These are phyloP conservation scores for Farysia itapuensis DNA, from an alignment of 1,284 basidiomycete species.

Conservation along the genomic window DNA sequence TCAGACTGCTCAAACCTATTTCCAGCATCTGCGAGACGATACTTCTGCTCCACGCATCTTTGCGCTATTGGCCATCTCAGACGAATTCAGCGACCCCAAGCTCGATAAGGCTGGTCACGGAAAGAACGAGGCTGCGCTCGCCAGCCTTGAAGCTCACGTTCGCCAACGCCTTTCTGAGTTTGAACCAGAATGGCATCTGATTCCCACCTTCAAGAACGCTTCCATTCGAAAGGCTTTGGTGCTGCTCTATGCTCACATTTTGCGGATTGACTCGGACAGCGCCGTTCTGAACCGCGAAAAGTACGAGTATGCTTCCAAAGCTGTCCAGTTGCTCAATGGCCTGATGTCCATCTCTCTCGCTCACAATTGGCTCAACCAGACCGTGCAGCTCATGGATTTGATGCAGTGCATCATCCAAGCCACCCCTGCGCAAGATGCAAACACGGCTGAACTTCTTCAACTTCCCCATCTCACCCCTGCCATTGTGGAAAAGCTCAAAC, in stretches of 20 bases:
- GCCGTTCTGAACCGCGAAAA: slow-evolving; percentile 28
- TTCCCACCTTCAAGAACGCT: slow-evolving; percentile 35
- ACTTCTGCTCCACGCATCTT: slow-evolving; percentile 76
- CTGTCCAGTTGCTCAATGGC: slow-evolving; percentile 70
- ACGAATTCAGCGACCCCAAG: slow-evolving; percentile 67
- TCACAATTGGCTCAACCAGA: slow-evolving; percentile 87
- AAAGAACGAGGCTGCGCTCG: slow-evolving; percentile 38
- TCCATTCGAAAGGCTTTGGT: slow-evolving; percentile 48
- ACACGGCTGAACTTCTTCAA: slow-evolving; percentile 48
- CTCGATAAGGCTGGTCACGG: slow-evolving; percentile 60
- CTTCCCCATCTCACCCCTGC: slow-evolving; percentile 48
- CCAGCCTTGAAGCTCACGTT: slow-evolving; percentile 65
- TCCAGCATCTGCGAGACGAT: slow-evolving; percentile 81
- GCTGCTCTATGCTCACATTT: slow-evolving; percentile 82
- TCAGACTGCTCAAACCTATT: slow-evolving; percentile 82
- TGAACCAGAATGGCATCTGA: slow-evolving; percentile 40
- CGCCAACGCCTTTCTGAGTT: slow-evolving; percentile 7
- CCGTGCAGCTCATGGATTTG: slow-evolving; percentile 76
- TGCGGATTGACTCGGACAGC: slow-evolving; percentile 64
- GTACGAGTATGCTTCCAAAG: slow-evolving; percentile 40
- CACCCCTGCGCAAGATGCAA: slow-evolving; percentile 61
- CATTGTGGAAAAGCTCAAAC: slow-evolving; percentile 23
- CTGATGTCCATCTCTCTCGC: slow-evolving; percentile 80
- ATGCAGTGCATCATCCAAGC: slow-evolving; percentile 85
- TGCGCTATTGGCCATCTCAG: slow-evolving; percentile 73